Base-by-base conservation (phyloP, 176 grass and related monocot species). In the Ampelocalamus luodianensis region DNA sequence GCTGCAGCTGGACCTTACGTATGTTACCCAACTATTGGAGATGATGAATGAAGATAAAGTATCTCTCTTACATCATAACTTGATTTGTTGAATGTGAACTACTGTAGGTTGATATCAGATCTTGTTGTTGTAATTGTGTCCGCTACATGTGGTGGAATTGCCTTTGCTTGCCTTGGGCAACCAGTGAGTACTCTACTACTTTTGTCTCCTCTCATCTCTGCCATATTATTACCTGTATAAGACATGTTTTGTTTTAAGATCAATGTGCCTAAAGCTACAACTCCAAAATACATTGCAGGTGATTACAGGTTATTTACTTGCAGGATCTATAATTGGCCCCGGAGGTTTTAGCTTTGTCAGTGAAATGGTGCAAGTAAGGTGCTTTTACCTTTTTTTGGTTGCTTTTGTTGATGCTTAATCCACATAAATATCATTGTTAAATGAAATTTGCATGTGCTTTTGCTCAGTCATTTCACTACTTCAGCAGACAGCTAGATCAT, bases 331-430 rank as follows among this genome's bases (percentile, higher is more conserved):
- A 85, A 94, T 99, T 73, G 97, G 97, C 61, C 93, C 97, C 54
- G 97, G 97, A 59, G 97, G 97, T 82, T 99, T 99, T 86, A 92
- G 90, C 49, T 99, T 99, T 85, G 92, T 99, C 86, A 99, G 89
- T 88, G 97, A 99, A 94, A 96, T 99, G 92, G 93, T 99, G 84
- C 97, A 99, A 99, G 97, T 99, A 94, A 91, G 97, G 81, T 92
- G 70, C 82, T 94, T 92, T 90, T 44, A 72, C 45, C 79, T 92
- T 74, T 88, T 80, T 46, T 88, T 70, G 53, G 61, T 65, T 87
- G 23, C 42, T 80, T 90, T 80, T 76, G 22, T 27, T 37, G 11
- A 82, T 26, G 11, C 42, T 88, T 62, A 89, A 67, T 51, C 62
- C 49, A 23, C 42, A 71, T 80, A 37, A 16, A 46, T 73, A 72